These are phyloP conservation scores for Globisporangium parvum DNA, from an alignment of 352 stramenopile species.

Conservation along the genomic window DNA sequence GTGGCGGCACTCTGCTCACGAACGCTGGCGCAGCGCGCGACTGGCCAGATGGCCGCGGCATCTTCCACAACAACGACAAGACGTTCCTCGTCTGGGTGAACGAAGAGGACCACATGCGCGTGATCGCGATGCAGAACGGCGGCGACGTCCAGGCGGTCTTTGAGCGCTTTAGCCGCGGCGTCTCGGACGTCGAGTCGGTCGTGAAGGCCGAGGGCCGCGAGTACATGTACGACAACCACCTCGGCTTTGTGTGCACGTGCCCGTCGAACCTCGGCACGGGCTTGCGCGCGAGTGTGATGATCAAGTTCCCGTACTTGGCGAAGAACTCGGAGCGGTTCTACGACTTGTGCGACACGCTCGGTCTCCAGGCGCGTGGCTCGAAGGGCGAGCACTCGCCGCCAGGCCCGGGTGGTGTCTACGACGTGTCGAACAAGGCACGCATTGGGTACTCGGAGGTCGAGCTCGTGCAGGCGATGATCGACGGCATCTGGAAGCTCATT, in stretches of 20 bases:
- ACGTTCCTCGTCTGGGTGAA: constrained; percentile 89
- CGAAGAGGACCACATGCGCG: constrained; percentile 88
- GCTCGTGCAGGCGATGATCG: constrained; percentile 95
- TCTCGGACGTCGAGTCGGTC: constrained; percentile 66
- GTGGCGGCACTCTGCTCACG: constrained; percentile 78
- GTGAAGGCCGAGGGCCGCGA: constrained; percentile 76
- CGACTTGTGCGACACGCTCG: constrained; percentile 64
- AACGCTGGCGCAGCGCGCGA: constrained; percentile 85
- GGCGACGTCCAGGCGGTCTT: constrained; percentile 91
- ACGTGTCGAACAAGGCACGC: constrained; percentile 92
- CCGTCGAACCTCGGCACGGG: constrained; percentile 86
- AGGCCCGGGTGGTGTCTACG: constrained; percentile 84
- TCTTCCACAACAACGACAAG: constrained; percentile 91
- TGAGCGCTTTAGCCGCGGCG: constrained; percentile 73
- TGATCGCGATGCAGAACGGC: constrained; percentile 88
- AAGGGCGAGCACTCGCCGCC: constrained; percentile 80
- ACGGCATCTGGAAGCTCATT: constrained; percentile 90
- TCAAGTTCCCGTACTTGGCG: constrained; percentile 77
- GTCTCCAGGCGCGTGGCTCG: constrained; percentile 75
- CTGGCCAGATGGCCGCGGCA: constrained; percentile 90
- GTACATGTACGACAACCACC: constrained; percentile 89
- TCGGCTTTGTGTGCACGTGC: constrained; percentile 84
- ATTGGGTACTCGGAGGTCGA: constrained; percentile 93
- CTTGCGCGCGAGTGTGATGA: constrained; percentile 78
- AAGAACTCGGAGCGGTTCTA: constrained; percentile 68